Conservation (phyloP, 768 basidiomycete species). For the Leccinum boreale region DNA sequence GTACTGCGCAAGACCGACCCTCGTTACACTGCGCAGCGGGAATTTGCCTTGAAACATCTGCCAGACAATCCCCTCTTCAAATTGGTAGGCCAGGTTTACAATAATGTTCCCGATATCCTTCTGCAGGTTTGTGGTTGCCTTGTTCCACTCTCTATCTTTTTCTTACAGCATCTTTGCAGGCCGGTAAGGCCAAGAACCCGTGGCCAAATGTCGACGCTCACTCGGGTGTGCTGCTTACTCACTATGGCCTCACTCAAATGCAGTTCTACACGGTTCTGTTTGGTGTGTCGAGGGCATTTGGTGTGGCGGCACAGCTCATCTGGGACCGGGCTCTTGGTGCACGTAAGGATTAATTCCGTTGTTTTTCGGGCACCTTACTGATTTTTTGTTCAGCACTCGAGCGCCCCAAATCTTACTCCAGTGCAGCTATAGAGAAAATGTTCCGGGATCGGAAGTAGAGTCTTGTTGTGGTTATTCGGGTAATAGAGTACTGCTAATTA, state of each 20-base stretch:
- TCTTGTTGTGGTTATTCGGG: background rate
- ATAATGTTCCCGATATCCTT: slow-evolving; percentile 86
- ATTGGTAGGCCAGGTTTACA: slow-evolving; percentile 86
- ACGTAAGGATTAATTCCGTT: slow-evolving; percentile 49
- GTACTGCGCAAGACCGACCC: slow-evolving; percentile 91
- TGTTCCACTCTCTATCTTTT: background rate
- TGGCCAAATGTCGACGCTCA: slow-evolving; percentile 98
- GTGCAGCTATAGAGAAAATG: slow-evolving; percentile 72
- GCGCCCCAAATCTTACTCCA: slow-evolving; percentile 90
- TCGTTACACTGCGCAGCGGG: slow-evolving; percentile 85
- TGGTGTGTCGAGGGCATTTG: slow-evolving; percentile 93
- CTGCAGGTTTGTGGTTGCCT: slow-evolving; percentile 53
- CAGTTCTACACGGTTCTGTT: slow-evolving; percentile 97
- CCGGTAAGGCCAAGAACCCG: slow-evolving; percentile 90
- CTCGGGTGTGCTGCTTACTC: slow-evolving; percentile 83
- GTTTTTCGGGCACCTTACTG: background rate
- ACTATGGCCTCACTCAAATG: slow-evolving; percentile 88
- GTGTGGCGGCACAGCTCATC: slow-evolving; percentile 84
- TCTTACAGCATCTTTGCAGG: slow-evolving; percentile 37
- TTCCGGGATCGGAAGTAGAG: slow-evolving; percentile 46
- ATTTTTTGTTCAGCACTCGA: slow-evolving; percentile 59
- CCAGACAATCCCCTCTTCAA: slow-evolving; percentile 90
- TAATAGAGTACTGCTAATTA: background rate
- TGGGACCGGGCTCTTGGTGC: slow-evolving; percentile 94
- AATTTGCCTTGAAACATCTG: slow-evolving; percentile 83